These are phyloP conservation scores for Macadamia integrifolia DNA, from an alignment of 164 flowering plant species.

Conservation along the genomic window DNA sequence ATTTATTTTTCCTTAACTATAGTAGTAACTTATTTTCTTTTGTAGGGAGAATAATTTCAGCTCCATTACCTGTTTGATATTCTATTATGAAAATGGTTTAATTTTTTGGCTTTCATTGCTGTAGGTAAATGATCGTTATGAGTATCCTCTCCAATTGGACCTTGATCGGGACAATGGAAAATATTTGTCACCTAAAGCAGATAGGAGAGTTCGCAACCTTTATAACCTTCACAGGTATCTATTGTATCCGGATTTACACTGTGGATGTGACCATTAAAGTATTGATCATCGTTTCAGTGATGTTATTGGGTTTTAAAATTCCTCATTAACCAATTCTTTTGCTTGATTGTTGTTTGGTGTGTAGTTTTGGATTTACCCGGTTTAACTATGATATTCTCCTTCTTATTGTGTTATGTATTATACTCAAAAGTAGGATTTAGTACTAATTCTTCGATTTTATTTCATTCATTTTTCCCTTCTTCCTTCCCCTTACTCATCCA, in stretches of 20 bases:
- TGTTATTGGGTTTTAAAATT: neutral
- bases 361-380: too few species aligned
- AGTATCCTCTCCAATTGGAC: constrained; percentile 65
- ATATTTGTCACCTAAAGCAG: constrained; percentile 61
- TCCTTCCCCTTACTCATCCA: neutral
- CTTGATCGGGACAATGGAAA: constrained; percentile 58
- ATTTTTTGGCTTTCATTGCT: neutral
- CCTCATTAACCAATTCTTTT: neutral
- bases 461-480: neutral
- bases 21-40: too few species aligned
- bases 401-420: too few species aligned
- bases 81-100: neutral
- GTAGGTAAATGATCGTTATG: constrained; percentile 75
- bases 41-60: too few species aligned
- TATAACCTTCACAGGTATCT: constrained; percentile 60
- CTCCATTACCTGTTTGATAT: neutral
- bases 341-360: neutral
- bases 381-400: too few species aligned
- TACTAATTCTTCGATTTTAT: too few species aligned
- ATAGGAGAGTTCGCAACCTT: constrained; percentile 54
- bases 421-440: too few species aligned
- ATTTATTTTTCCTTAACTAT: neutral
- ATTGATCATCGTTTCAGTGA: neutral
- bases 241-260: neutral
- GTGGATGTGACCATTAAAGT: neutral